Conservation (phyloP, 73 alveolate species). For the Paramecium sexaurelia region DNA sequence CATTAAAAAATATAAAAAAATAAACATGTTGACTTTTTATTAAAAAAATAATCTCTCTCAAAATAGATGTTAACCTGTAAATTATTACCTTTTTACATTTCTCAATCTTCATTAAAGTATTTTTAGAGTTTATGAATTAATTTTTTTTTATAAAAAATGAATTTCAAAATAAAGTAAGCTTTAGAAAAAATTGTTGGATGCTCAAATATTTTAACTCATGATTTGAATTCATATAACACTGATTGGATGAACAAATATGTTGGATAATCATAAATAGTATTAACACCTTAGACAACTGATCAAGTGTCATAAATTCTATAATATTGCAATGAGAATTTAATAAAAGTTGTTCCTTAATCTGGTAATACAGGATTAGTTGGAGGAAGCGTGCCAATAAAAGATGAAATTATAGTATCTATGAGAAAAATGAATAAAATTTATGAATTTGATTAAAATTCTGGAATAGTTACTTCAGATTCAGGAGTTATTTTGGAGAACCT, state of each 20-base stretch:
- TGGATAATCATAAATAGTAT: slow-evolving; percentile 74
- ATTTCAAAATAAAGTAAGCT: background rate
- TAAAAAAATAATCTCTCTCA: no score
- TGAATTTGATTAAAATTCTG: slow-evolving; percentile 75
- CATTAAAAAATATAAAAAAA: background rate
- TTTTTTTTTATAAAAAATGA: background rate
- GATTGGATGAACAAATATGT: slow-evolving; percentile 81
- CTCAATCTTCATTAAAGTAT: no score
- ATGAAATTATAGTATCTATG: slow-evolving; percentile 80
- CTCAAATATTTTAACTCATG: slow-evolving; percentile 6
- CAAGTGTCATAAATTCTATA: slow-evolving; percentile 70
- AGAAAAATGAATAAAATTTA: slow-evolving; percentile 76
- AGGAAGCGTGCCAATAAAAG: slow-evolving; percentile 83
- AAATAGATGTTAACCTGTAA: no score
- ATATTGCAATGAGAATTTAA: slow-evolving; percentile 75
- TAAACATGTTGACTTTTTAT: background rate
- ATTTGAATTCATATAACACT: slow-evolving; percentile 63
- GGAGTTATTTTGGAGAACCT: slow-evolving; percentile 81
- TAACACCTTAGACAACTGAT: slow-evolving; percentile 80
- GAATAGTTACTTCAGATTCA: slow-evolving; percentile 78
- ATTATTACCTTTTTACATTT: no score
- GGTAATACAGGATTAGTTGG: slow-evolving; percentile 95
- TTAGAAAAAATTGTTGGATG: background rate
- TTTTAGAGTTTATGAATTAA: no score
- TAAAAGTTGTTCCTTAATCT: slow-evolving; percentile 89